Evolutionary conservation across 179 eudicot genomes (phyloP).

Genomic region (Beta lomatogona): DNA sequence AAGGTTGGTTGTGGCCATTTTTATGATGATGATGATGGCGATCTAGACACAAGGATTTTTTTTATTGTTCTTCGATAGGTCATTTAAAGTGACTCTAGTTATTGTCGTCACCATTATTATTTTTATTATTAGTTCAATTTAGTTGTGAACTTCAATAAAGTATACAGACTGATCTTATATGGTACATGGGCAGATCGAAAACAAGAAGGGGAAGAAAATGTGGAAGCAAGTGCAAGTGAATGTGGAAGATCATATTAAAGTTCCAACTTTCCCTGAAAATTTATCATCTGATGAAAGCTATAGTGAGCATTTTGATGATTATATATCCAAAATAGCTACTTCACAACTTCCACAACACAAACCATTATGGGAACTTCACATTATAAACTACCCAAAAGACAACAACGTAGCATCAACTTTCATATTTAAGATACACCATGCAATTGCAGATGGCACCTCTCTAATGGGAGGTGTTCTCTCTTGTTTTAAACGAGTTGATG

Average conservation of each 20-base stretch:
- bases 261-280: background rate
- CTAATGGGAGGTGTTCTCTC: background rate
- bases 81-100: too few species aligned
- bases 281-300: background rate
- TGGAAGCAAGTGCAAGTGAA: conserved; percentile 5
- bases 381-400: background rate
- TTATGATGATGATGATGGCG: too few species aligned
- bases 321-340: background rate
- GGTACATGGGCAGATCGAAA: background rate
- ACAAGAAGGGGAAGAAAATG: background rate
- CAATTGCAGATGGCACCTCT: conserved; percentile 15
- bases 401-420: too few species aligned
- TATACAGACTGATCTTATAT: background rate
- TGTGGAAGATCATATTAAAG: conserved; percentile 1
- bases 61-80: too few species aligned
- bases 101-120: too few species aligned
- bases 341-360: conserved; percentile 6
- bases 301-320: background rate
- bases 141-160: too few species aligned
- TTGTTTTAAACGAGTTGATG: background rate
- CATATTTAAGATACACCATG: conserved; percentile 1
- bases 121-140: too few species aligned
- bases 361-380: conserved; percentile 11
- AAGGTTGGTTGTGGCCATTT: too few species aligned
- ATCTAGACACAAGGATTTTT: too few species aligned